Evolutionary conservation across 768 basidiomycete species (phyloP).

Genomic region (Termitomyces sp.): DNA sequence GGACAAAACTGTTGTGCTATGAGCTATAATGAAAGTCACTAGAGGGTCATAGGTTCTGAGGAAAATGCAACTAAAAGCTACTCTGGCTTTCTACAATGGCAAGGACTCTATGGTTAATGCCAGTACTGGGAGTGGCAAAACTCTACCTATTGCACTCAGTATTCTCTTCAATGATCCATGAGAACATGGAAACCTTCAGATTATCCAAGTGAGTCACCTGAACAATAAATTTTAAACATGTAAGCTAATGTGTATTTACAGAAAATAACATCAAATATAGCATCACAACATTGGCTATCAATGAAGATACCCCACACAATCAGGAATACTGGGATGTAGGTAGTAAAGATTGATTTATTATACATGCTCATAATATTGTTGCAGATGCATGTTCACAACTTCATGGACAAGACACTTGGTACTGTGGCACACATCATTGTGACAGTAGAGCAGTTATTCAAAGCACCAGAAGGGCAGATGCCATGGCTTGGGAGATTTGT

Average conservation of each 20-base stretch:
- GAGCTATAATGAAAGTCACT: neutral
- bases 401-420: neutral
- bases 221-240: no score
- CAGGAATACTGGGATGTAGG: slow-evolving; percentile 12
- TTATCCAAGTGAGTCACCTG: neutral
- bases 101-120: slow-evolving; percentile 18
- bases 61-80: slow-evolving; percentile 18
- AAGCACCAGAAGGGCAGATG: slow-evolving; percentile 14
- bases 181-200: slow-evolving; percentile 6
- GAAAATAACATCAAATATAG: slow-evolving; percentile 11
- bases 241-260: neutral
- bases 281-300: slow-evolving; percentile 18
- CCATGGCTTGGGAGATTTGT: slow-evolving; percentile 4
- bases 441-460: slow-evolving; percentile 2
- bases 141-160: slow-evolving; percentile 22
- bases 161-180: slow-evolving; percentile 18
- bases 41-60: slow-evolving; percentile 14
- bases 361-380: neutral
- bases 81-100: slow-evolving; percentile 14
- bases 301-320: slow-evolving; percentile 20
- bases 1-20: no score
- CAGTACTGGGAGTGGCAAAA: slow-evolving; percentile 26
- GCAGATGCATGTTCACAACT: neutral
- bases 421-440: slow-evolving; percentile 9
- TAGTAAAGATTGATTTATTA: neutral